phyloP scores from a whole-genome alignment of 192 early-diverging fungal genomes.

The Coemansia sp. region DNA sequence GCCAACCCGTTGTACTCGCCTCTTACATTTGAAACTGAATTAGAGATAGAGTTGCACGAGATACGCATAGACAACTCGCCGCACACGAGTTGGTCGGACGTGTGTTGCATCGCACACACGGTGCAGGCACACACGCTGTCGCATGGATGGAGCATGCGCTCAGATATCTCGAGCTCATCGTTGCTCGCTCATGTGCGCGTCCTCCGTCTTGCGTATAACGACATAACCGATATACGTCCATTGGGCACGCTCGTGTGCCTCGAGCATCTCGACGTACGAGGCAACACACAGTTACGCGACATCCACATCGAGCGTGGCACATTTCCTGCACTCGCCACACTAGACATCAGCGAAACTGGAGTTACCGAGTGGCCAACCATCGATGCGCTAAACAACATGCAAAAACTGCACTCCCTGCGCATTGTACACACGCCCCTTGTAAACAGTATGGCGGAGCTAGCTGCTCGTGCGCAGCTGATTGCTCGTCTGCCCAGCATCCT shows the following conservation, averaged over 20 bases:
- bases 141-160: conserved; percentile 1
- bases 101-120: background rate
- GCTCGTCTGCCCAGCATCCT: conserved; percentile 13
- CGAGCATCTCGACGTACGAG: conserved; percentile 16
- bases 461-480: conserved; percentile 9
- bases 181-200: conserved; percentile 8
- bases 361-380: conserved; percentile 10
- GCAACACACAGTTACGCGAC: conserved; percentile 7
- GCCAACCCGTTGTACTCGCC: conserved; percentile 18
- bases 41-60: background rate
- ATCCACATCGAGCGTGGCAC: background rate
- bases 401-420: conserved; percentile 6
- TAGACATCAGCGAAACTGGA: conserved; percentile 29
- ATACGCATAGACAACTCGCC: conserved; percentile 2
- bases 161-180: background rate
- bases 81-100: background rate
- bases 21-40: background rate
- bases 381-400: background rate
- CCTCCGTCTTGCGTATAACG: conserved; percentile 34
- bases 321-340: conserved; percentile 7
- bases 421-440: conserved; percentile 9
- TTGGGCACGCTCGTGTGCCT: conserved; percentile 14
- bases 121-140: background rate
- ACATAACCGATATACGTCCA: conserved; percentile 12
- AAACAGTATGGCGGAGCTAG: background rate